These are phyloP conservation scores for Trametopsis cervina DNA, from an alignment of 768 basidiomycete species.

Conservation along the genomic window DNA sequence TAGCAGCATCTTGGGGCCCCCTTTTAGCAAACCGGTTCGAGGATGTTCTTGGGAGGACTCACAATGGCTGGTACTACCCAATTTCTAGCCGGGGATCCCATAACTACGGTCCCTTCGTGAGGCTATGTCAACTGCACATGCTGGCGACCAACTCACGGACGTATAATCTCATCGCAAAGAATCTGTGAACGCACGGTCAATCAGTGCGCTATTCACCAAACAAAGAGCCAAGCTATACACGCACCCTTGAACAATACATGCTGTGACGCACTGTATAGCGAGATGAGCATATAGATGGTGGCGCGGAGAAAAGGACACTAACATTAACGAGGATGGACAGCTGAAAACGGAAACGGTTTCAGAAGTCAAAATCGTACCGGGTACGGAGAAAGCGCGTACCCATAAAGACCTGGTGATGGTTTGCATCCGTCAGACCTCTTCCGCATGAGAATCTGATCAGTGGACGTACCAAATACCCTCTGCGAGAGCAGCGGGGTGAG, in stretches of 20 bases:
- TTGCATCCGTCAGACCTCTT: too few relatives aligned
- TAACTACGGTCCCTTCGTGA: conserved; percentile 3
- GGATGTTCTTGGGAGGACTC: not conserved
- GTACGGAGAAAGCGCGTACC: conserved; percentile 3
- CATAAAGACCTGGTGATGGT: conserved; percentile 10
- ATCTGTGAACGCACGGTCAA: not conserved
- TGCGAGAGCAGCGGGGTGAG: not conserved
- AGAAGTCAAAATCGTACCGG: too few relatives aligned
- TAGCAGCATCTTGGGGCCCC: not conserved
- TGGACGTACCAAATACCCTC: conserved; percentile 5
- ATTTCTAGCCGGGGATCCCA: not conserved
- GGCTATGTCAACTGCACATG: not conserved
- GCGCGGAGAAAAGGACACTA: not conserved
- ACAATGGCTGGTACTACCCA: conserved; percentile 8
- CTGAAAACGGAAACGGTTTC: too few relatives aligned
- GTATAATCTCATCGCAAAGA: conserved; percentile 8
- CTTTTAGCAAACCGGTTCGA: not conserved
- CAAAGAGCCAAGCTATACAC: not conserved
- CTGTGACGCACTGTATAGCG: conserved; percentile 3
- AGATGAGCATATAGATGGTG: not conserved
- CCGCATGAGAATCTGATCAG: too few relatives aligned
- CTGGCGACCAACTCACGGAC: not conserved
- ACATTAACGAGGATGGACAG: conserved; percentile 10
- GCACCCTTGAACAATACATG: conserved; percentile 10
- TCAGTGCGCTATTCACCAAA: not conserved